These are phyloP conservation scores for Stagonosporopsis chrysanthemi DNA, from an alignment of 2,329 filamentous ascomycete genomes.

Conservation along the genomic window DNA sequence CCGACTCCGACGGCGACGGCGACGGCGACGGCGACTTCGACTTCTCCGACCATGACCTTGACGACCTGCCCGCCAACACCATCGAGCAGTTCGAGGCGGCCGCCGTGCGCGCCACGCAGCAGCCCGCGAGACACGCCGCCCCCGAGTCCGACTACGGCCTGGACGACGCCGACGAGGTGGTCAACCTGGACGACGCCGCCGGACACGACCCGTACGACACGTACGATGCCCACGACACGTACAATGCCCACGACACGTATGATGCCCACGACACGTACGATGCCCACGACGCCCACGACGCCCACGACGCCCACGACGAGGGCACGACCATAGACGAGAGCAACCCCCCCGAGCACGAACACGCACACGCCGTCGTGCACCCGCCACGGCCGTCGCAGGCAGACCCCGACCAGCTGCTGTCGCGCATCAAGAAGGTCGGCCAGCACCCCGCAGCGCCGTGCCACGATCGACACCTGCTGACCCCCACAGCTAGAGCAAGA, in stretches of 20 bases:
- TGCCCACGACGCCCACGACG: background rate
- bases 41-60: slow-evolving; percentile 55
- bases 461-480: slow-evolving; percentile 25
- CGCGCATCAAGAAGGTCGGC: slow-evolving; percentile 53
- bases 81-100: slow-evolving; percentile 55
- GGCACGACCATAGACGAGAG: slow-evolving; percentile 14
- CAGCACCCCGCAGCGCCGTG: background rate
- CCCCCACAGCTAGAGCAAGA: slow-evolving; percentile 53
- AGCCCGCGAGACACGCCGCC: slow-evolving; percentile 3
- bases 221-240: background rate
- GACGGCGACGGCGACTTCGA: slow-evolving; percentile 56
- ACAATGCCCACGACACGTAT: no score
- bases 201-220: slow-evolving; percentile 25
- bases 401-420: slow-evolving; percentile 45
- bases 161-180: slow-evolving; percentile 53
- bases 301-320: slow-evolving; percentile 2
- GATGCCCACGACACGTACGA: background rate
- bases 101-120: slow-evolving; percentile 54
- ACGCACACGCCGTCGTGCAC: background rate
- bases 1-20: no score
- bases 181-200: slow-evolving; percentile 55
- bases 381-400: slow-evolving; percentile 35
- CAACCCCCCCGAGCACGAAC: background rate
- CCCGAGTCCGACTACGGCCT: slow-evolving; percentile 52
- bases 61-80: slow-evolving; percentile 54